Evolutionary conservation across 441 rosid species (phyloP).

Genomic region (Populus hybrid): DNA sequence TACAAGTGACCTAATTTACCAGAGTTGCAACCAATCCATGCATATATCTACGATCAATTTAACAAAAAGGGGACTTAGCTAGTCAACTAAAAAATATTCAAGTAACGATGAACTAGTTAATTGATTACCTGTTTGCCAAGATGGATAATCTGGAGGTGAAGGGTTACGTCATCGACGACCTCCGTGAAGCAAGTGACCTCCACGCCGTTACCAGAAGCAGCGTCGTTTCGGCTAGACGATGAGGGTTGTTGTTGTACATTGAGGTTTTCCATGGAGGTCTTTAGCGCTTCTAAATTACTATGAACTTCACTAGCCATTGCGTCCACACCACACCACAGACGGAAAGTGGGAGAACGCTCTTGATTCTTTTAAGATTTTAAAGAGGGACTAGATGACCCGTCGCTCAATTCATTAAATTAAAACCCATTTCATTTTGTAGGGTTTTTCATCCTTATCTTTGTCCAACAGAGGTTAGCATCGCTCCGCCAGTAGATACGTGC

Average conservation of each 20-base stretch:
- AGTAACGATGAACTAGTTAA: background rate
- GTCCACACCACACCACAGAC: background rate
- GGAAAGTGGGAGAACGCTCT: background rate
- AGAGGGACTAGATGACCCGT: background rate
- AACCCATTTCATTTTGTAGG: background rate
- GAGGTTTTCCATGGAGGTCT: conserved; percentile 5
- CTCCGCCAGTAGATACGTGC: background rate
- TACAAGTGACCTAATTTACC: conserved; percentile 67
- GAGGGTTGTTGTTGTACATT: background rate
- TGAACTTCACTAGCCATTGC: background rate
- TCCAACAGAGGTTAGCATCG: too few species aligned
- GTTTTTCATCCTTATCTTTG: too few species aligned
- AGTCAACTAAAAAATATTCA: background rate
- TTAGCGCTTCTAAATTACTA: background rate
- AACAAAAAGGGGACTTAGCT: background rate
- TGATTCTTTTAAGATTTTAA: background rate
- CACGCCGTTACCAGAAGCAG: conserved; percentile 1
- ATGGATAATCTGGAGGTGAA: conserved; percentile 71
- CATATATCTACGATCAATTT: conserved; percentile 50
- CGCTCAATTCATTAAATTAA: background rate
- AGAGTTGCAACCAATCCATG: conserved; percentile 81
- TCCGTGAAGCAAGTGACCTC: conserved; percentile 63
- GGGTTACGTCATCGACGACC: conserved; percentile 52
- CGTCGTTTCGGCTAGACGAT: background rate
- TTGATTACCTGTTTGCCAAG: conserved; percentile 61